Base-by-base conservation (phyloP, 441 rosid genomes). In the Geranium incanum region DNA sequence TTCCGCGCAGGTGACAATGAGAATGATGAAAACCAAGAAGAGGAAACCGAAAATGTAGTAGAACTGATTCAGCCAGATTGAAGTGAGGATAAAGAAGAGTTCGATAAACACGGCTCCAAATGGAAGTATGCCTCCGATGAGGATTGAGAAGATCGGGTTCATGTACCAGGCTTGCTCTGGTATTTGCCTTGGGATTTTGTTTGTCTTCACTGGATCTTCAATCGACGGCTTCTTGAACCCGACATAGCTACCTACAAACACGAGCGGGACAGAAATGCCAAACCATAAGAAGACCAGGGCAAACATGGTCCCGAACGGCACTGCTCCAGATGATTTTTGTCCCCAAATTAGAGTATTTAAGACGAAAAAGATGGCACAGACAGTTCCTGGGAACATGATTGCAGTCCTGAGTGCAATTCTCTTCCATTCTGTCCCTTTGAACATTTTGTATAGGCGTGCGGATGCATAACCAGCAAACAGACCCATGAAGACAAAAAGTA, bases 1-100 rank as follows among this genome's bases (percentile, higher is more conserved):
- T 88, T 91, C 98, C 0, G 96, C 96, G 52, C 98, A 93, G 0
- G 96, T 93, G 67, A 93, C 70, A n/a, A 93, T 73, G 66, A 93
- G 86, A 67, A 93, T 93, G 72, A 84, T 18, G 75, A 93, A 91
- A 72, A 93, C 97, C 0, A 89, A 83, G 85, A 93, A 89, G 72
- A 93, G 85, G 87, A 93, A 91, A 23, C 97, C 98, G 23, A 93
- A 93, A 19, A 93, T 88, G 87, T 91, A 93, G 84, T 93, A 93
- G 85, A 93, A 91, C 71, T 93, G 98, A 64, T 91, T 86, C 70
- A 28, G 33, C 33, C 33, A 28, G 1, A 28, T 28, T 28, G 33
- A 28, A 28, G 33, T 28, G 33, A 28, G 94, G 75, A 92, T 89
- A 84, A 92, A 92, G 81, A 92, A 92, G 72, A 92, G 88, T 82